Evolutionary conservation across 78 protist genomes (phyloP).

Genomic region (Dictyostelium firmibasis): DNA sequence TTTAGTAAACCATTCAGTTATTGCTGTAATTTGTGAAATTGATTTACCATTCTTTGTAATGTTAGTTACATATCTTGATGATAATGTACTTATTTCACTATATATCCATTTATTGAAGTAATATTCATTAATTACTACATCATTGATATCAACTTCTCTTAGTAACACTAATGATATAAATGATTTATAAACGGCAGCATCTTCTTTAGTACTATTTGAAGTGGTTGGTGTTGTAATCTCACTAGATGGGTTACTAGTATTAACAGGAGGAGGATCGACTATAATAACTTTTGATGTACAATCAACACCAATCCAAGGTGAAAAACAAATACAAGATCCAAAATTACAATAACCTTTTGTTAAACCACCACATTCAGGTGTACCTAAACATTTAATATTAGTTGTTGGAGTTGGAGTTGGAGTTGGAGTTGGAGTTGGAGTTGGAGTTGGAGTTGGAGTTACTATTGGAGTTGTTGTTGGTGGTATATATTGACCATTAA

Average conservation of each 20-base stretch:
- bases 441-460: neutral
- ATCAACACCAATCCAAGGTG: neutral
- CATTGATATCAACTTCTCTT: neutral
- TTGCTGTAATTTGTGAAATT: neutral
- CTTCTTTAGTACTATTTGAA: neutral
- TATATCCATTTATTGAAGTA: neutral
- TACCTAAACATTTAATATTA: neutral
- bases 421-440: neutral
- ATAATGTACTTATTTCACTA: neutral
- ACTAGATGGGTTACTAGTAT: neutral
- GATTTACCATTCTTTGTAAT: neutral
- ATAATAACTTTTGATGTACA: neutral
- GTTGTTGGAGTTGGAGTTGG: neutral
- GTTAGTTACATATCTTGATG: neutral
- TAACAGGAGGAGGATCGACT: neutral
- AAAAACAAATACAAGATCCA: neutral
- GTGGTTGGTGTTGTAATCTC: neutral
- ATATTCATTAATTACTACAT: neutral
- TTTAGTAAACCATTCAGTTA: neutral
- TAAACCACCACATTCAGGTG: constrained; percentile 13
- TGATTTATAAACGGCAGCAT: neutral
- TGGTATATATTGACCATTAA: neutral
- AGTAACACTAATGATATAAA: neutral
- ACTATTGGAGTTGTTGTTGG: neutral
- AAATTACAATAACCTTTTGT: neutral